Conservation (phyloP, 2,329 filamentous ascomycete species). For the Ophiostoma tasmaniense region DNA sequence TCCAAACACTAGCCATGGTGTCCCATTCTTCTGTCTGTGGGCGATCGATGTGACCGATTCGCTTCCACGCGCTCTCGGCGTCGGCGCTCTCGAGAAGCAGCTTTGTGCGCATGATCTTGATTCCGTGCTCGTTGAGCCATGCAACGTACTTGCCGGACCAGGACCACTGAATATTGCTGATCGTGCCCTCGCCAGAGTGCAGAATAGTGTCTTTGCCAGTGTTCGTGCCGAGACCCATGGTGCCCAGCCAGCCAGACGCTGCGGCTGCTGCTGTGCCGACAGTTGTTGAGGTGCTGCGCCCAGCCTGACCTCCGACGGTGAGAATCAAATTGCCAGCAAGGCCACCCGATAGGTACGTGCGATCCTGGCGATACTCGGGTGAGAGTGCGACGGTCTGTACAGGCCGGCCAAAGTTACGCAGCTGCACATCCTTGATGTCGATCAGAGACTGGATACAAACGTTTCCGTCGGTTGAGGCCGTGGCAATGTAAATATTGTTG, state of each 20-base stretch:
- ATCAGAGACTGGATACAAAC: constrained; percentile 84
- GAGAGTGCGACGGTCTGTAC: constrained; percentile 90
- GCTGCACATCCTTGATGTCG: constrained; percentile 79
- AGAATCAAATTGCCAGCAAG: constrained; percentile 79
- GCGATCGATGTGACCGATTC: constrained; percentile 83
- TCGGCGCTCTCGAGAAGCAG: constrained; percentile 69
- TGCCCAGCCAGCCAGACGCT: constrained; percentile 84
- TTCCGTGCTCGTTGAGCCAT: constrained; percentile 94
- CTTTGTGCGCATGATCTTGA: constrained; percentile 94
- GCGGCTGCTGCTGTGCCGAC: constrained; percentile 72
- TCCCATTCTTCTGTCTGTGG: constrained; percentile 85
- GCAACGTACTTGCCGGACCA: constrained; percentile 83
- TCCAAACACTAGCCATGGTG: constrained; percentile 95
- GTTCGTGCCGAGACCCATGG: constrained; percentile 70
- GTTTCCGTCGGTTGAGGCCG: constrained; percentile 90
- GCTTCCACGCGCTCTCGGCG: constrained; percentile 81
- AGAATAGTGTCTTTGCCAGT: constrained; percentile 77
- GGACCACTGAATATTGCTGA: constrained; percentile 92
- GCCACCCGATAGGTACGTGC: constrained; percentile 84
- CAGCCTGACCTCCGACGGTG: constrained; percentile 70
- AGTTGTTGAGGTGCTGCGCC: constrained; percentile 80
- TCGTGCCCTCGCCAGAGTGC: constrained; percentile 85
- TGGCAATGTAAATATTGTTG: constrained; percentile 88
- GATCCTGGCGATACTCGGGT: constrained; percentile 84
- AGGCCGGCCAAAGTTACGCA: constrained; percentile 89